Evolutionary conservation across 257 asterid genomes (phyloP), one percentile per base, ranked within the genome.

Genomic region (Fraxinus excelsior): DNA sequence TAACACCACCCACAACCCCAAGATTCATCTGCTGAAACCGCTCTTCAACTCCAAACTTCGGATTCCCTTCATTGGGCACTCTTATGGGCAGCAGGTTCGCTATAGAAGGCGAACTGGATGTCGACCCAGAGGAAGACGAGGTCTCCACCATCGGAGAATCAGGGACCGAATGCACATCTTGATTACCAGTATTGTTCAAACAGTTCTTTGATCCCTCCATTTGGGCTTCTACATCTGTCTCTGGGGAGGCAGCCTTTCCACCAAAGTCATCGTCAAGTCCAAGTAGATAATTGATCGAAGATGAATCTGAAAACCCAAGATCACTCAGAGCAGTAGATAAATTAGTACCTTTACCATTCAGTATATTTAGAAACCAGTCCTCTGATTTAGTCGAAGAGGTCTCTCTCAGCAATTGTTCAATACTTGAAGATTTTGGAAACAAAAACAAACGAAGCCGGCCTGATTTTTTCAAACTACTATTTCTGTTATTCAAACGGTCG

Each of bases 101-200:
- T 85, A 87, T 73, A 0, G 96, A 88, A 10, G 97, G 97, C n/a
- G 95, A 82, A 40, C 97, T 90, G 4, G 96, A 89, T 1, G 90
- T 88, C 19, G 98, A 95, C 49, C 96, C 99, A 58, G 90, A 95
- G 38, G 99, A 91, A 78, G 99, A 93, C 53, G 86, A 60, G 29
- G 93, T 90, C 25, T 87, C 97, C 9, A 88, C 78, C 90, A 93
- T 87, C 5, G 98, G 99, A 1, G 97, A 95, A 86, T 91, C 96
- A 19, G 97, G 94, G 18, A 90, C 93, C 21, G 99, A 91, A 32
- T 87, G 92, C 76, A 85, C 88, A 87, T 91, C 98, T n/a, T 81
- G 91, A 85, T 77, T 82, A 31, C 97, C 98, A 90, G 42, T 91
- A 98, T 51, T 84, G 92, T 19, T 35, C 11, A 72, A 86, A 4